These are phyloP conservation scores for Darksidea phi DNA, from an alignment of 495 filamentous ascomycete genomes.

Conservation along the genomic window DNA sequence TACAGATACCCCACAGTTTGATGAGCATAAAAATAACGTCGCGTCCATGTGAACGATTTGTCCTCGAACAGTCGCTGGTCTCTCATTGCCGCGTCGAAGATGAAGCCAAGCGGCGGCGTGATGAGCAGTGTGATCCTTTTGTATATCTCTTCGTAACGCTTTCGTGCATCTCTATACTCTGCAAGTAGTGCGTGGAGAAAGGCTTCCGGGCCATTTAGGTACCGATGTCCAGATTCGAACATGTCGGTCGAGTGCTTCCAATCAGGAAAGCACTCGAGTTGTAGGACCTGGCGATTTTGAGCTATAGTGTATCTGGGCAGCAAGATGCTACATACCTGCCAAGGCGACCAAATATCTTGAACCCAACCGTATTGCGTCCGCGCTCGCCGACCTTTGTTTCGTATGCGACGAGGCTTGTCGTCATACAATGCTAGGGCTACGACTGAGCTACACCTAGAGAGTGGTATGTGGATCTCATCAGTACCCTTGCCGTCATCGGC, in stretches of 20 bases:
- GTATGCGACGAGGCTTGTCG: slow-evolving; percentile 39
- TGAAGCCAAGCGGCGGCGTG: slow-evolving; percentile 54
- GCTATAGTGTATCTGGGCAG: not conserved
- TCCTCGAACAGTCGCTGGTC: slow-evolving; percentile 60
- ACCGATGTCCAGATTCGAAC: slow-evolving; percentile 49
- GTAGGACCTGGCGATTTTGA: not conserved
- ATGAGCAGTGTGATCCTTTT: slow-evolving; percentile 51
- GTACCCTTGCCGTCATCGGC: slow-evolving; percentile 43
- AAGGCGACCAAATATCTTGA: slow-evolving; percentile 52
- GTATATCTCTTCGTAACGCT: slow-evolving; percentile 50
- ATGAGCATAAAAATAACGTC: slow-evolving; percentile 59
- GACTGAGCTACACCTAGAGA: slow-evolving; percentile 51
- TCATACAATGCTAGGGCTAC: slow-evolving; percentile 52
- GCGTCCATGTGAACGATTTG: slow-evolving; percentile 53
- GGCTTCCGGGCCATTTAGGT: slow-evolving; percentile 55
- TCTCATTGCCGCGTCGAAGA: slow-evolving; percentile 52
- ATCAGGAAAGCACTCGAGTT: slow-evolving; percentile 54
- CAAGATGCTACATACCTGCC: slow-evolving; percentile 50
- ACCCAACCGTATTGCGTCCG: slow-evolving; percentile 44
- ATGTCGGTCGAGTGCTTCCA: slow-evolving; percentile 50
- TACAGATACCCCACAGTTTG: slow-evolving; percentile 50
- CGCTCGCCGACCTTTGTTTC: slow-evolving; percentile 42
- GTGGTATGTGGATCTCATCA: slow-evolving; percentile 46
- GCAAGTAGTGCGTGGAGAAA: slow-evolving; percentile 52
- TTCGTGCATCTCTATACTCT: slow-evolving; percentile 55